Percentiles rank a stretch among this genome's conserved stretches.
These are phyloP conservation scores for Aspergillus sp. DNA, from an alignment of 2,329 filamentous ascomycete genomes.

Conservation along the genomic window DNA sequence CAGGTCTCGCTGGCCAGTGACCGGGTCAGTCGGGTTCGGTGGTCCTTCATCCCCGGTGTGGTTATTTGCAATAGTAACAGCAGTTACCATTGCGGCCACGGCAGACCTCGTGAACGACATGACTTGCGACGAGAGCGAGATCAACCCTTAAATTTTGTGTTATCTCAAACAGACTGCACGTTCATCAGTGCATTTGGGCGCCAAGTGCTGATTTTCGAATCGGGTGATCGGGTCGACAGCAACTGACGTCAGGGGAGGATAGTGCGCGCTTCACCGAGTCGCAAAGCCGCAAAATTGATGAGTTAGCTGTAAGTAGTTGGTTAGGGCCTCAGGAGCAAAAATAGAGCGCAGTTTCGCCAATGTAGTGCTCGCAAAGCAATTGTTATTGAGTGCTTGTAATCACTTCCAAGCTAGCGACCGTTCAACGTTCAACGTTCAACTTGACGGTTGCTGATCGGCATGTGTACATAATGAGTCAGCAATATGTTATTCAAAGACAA, in stretches of 20 bases:
- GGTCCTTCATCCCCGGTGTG: conserved; percentile 17
- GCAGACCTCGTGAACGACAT: conserved; percentile 35
- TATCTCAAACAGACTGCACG: not conserved
- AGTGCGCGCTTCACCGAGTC: conserved; percentile 4
- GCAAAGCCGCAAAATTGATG: not conserved
- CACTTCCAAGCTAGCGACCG: conserved; percentile 1
- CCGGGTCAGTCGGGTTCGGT: conserved; percentile 27
- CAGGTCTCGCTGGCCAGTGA: conserved; percentile 39
- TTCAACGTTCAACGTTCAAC: not conserved
- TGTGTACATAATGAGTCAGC: conserved; percentile 19
- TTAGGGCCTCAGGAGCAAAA: not conserved
- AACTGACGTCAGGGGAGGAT: conserved; percentile 28
- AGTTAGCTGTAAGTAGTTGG: not conserved
- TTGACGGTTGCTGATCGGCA: conserved; percentile 8
- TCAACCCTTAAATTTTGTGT: not conserved
- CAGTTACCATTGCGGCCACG: conserved; percentile 21
- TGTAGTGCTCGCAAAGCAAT: not conserved
- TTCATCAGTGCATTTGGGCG: conserved; percentile 18
- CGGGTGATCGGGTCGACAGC: conserved; percentile 13
- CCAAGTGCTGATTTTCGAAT: conserved; percentile 1
- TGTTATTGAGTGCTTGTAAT: not conserved
- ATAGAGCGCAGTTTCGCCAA: too few relatives aligned
- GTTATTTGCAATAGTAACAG: conserved; percentile 22
- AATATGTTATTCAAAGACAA: not conserved
- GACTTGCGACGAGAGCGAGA: conserved; percentile 2